phyloP scores from a whole-genome alignment of 2,329 filamentous ascomycete genomes.

The Apiospora marii region DNA sequence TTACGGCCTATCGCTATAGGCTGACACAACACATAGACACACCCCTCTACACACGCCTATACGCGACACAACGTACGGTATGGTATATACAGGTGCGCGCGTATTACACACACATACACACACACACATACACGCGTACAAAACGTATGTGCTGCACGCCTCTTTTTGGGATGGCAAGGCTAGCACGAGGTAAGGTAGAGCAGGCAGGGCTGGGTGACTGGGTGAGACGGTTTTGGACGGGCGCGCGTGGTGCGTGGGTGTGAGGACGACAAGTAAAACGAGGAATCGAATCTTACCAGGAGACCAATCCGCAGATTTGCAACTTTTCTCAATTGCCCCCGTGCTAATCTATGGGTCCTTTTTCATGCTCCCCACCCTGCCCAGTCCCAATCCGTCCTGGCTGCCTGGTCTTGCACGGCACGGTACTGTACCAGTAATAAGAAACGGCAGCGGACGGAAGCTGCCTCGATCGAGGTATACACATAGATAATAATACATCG shows the following conservation, averaged over 20 bases:
- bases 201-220: slow-evolving; percentile 9
- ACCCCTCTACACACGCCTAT: slow-evolving; percentile 25
- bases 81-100: not conserved
- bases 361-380: not conserved
- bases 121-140: not conserved
- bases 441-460: not conserved
- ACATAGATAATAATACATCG: too few relatives aligned
- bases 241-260: slow-evolving; percentile 15
- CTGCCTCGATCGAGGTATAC: not conserved
- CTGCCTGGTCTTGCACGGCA: not conserved
- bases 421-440: not conserved
- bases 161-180: not conserved
- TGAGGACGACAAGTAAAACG: slow-evolving; percentile 22
- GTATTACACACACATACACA: not conserved
- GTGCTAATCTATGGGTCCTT: slow-evolving; percentile 10
- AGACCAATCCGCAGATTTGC: slow-evolving; percentile 14
- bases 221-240: slow-evolving; percentile 21
- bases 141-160: not conserved
- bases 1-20: slow-evolving; percentile 24
- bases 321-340: slow-evolving; percentile 16
- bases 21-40: slow-evolving; percentile 20
- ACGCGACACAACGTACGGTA: slow-evolving; percentile 20
- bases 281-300: slow-evolving; percentile 10
- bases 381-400: slow-evolving; percentile 2
- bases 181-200: not conserved